Percentiles rank a stretch among this genome's conserved stretches.
Evolutionary conservation across 1,139 yeast species (phyloP).

Genomic region (Wickerhamiella pararugosa): DNA sequence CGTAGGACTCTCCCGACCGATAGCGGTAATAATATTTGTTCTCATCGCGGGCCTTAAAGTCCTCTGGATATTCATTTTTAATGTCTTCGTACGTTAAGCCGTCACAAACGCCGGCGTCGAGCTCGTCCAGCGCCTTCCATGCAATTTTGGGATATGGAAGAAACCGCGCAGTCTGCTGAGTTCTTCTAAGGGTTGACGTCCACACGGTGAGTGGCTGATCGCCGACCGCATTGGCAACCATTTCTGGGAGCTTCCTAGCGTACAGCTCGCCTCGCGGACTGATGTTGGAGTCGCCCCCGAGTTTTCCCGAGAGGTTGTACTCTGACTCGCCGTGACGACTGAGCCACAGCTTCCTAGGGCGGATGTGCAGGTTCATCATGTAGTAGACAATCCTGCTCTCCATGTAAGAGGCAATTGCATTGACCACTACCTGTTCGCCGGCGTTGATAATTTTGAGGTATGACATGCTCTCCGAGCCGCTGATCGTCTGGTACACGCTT

Average conservation of each 20-base stretch:
- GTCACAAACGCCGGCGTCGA: conserved; percentile 97
- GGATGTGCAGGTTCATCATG: conserved; percentile 87
- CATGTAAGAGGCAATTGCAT: conserved; percentile 72
- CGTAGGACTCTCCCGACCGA: conserved; percentile 92
- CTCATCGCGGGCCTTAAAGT: conserved; percentile 88
- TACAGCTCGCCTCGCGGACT: conserved; percentile 78
- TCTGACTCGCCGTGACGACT: conserved; percentile 93
- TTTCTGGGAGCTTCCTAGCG: conserved; percentile 65
- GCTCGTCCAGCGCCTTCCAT: conserved; percentile 95
- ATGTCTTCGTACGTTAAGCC: conserved; percentile 87
- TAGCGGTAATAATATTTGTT: conserved; percentile 91
- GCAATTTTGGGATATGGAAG: conserved; percentile 71
- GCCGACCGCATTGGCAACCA: conserved; percentile 62
- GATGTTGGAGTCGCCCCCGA: conserved; percentile 88
- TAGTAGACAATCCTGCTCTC: conserved; percentile 90
- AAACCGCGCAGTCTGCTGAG: conserved; percentile 82
- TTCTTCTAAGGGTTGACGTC: conserved; percentile 87
- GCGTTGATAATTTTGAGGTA: conserved; percentile 80
- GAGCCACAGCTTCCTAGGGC: conserved; percentile 82
- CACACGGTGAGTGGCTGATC: conserved; percentile 77
- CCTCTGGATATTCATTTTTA: conserved; percentile 74
- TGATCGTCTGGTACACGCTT: conserved; percentile 56
- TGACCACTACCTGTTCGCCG: conserved; percentile 73
- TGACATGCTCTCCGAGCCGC: conserved; percentile 39
- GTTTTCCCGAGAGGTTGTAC: conserved; percentile 82